Evolutionary conservation across 2,329 filamentous ascomycete genomes (phyloP).

Genomic region (Aspergillus sp.): DNA sequence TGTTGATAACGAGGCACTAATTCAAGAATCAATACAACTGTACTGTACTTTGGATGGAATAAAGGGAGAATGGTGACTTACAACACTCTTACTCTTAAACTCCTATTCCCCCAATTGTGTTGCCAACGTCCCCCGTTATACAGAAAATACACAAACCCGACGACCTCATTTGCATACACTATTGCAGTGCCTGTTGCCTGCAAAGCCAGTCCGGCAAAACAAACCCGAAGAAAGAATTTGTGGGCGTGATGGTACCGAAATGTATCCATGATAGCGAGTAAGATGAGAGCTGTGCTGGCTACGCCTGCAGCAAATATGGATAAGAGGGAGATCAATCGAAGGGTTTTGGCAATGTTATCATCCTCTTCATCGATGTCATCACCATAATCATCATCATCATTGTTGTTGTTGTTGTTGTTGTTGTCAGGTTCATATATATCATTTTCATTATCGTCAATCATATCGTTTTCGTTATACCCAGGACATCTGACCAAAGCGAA

Average conservation of each 20-base stretch:
- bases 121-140: constrained; percentile 10
- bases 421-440: background rate
- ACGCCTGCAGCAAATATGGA: constrained; percentile 12
- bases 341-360: constrained; percentile 8
- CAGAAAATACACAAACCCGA: constrained; percentile 11
- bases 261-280: constrained; percentile 16
- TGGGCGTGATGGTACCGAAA: constrained; percentile 15
- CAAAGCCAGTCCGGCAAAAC: constrained; percentile 15
- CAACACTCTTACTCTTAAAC: constrained; percentile 12
- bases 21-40: background rate
- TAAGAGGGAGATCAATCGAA: constrained; percentile 13
- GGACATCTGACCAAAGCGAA: constrained; percentile 10
- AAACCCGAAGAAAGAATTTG: constrained; percentile 13
- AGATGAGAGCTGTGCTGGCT: constrained; percentile 11
- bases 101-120: constrained; percentile 9
- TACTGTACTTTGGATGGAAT: background rate
- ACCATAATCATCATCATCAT: background rate
- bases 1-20: constrained; percentile 16
- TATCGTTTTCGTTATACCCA: background rate
- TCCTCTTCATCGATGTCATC: constrained; percentile 9
- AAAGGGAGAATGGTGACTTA: constrained; percentile 1
- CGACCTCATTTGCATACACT: constrained; percentile 17
- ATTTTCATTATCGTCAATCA: background rate
- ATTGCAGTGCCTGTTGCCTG: constrained; percentile 15
- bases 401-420: background rate